Base-by-base conservation (phyloP, 2,329 filamentous ascomycete species). In the Didymosphaeria variabile region DNA sequence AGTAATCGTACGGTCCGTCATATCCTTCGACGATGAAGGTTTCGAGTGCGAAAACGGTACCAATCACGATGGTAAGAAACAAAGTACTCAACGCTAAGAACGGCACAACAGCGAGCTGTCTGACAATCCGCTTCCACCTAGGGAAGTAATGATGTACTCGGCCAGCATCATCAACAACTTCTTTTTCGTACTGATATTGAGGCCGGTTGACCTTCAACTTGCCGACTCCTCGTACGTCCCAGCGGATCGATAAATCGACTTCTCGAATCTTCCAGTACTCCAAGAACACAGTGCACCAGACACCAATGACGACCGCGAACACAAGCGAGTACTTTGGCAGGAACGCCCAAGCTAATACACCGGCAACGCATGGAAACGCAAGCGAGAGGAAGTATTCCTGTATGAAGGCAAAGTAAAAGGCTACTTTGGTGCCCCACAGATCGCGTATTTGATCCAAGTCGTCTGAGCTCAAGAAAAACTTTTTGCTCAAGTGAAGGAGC, bases 391-490 rank as follows among this genome's bases (percentile, higher is more conserved):
- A 72, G 59, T 77, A 77, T 2, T 71, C 73, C 51, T 77, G 74
- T 6, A 76, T 62, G 38, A 76, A 77, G 5, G 75, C 74, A 55
- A 77, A 77, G 58, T 77, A 77, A 56, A 77, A 77, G 15, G 74
- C 74, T 12, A 75, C 82, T 75, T 88, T 90, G 77, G 94, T 90
- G 52, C 92, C 92, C 76, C 93, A 93, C 65, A 89, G 85, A 73
- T 93, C 85, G 29, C 91, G 87, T 64, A 97, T 93, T 50, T 87
- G 85, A 72, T 91, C 87, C n/a, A 96, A 81, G 70, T 93, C 87
- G 53, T 84, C 77, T 38, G 87, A 80, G 57, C 88, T 87, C 26
- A 94, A 81, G 46, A 89, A 84, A 62, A 90, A 90, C 76, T 91
- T 91, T 53, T 85, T 87, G 71, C 90, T 90, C 86, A 92, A 91